Evolutionary conservation across 163 green algal genomes (phyloP).

Genomic region (Scenedesmus sp.): DNA sequence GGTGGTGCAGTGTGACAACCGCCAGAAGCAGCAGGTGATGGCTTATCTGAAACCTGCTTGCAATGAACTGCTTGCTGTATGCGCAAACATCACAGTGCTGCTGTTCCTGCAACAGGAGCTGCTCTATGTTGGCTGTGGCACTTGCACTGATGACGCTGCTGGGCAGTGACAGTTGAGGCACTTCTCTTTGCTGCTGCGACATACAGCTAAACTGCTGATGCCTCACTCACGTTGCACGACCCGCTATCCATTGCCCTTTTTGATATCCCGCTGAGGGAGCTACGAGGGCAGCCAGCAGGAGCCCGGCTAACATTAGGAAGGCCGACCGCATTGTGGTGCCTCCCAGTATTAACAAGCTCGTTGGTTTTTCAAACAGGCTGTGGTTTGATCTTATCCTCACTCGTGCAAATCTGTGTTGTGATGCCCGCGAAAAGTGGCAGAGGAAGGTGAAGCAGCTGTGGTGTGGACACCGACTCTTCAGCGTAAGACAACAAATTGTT

Average conservation of each 20-base stretch:
- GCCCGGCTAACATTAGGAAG: not conserved
- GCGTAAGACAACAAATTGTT: not conserved
- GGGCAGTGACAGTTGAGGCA: not conserved
- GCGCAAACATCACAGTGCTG: not conserved
- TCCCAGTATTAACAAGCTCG: too few relatives aligned
- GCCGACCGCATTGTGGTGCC: not conserved
- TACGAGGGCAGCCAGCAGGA: slow-evolving; percentile 1
- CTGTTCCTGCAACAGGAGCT: not conserved
- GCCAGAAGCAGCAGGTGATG: too few relatives aligned
- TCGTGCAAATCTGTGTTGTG: not conserved
- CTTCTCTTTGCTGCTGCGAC: not conserved
- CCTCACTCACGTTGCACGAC: slow-evolving; percentile 36
- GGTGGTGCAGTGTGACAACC: too few relatives aligned
- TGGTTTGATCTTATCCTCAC: not conserved
- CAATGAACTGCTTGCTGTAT: not conserved
- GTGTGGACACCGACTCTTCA: not conserved
- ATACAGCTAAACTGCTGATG: too few relatives aligned
- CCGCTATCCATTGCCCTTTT: slow-evolving; percentile 28
- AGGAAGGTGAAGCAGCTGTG: not conserved
- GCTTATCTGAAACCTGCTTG: not conserved
- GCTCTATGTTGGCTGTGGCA: not conserved
- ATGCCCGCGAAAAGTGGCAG: not conserved
- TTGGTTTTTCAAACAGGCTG: too few relatives aligned
- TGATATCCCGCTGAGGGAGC: slow-evolving; percentile 7
- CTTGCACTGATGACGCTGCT: not conserved